A percentile compares a stretch with the other conserved stretches of the same genome.
Conservation (phyloP, 805 yeast species). For the Saturnispora saitoi region DNA sequence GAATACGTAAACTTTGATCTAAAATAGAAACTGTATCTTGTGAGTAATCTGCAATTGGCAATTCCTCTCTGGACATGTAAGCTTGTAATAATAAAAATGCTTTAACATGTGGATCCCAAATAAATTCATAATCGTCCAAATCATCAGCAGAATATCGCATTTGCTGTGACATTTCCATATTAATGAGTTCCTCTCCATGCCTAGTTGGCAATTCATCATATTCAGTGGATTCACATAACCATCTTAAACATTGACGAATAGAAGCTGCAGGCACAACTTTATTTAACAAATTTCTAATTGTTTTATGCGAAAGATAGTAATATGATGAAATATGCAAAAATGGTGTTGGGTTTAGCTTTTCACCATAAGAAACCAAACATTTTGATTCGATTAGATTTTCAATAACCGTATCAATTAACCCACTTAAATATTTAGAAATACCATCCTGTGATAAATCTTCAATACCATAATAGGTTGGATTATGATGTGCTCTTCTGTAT, state of each 20-base stretch:
- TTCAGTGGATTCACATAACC: conserved; percentile 57
- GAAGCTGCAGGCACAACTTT: conserved; percentile 38
- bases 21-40: conserved; percentile 90
- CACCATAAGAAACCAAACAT: conserved; percentile 53
- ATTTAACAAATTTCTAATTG: conserved; percentile 60
- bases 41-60: conserved; percentile 91
- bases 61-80: conserved; percentile 56
- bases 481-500: conserved; percentile 65
- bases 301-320: conserved; percentile 86
- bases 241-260: conserved; percentile 55
- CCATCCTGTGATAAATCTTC: conserved; percentile 53
- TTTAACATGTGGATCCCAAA: conserved; percentile 86
- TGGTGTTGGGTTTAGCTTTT: conserved; percentile 57
- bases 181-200: conserved; percentile 85
- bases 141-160: conserved; percentile 57
- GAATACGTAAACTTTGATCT: conserved; percentile 88
- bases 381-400: conserved; percentile 60
- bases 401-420: conserved; percentile 61
- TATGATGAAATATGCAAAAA: conserved; percentile 80
- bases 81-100: conserved; percentile 68
- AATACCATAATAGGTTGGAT: conserved; percentile 69
- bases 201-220: conserved; percentile 84
- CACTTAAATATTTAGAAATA: conserved; percentile 47
- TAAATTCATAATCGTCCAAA: conserved; percentile 45
- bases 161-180: conserved; percentile 71